phyloP scores from a whole-genome alignment of 2,329 filamentous ascomycete genomes.

The Pyricularia pennisetigena region DNA sequence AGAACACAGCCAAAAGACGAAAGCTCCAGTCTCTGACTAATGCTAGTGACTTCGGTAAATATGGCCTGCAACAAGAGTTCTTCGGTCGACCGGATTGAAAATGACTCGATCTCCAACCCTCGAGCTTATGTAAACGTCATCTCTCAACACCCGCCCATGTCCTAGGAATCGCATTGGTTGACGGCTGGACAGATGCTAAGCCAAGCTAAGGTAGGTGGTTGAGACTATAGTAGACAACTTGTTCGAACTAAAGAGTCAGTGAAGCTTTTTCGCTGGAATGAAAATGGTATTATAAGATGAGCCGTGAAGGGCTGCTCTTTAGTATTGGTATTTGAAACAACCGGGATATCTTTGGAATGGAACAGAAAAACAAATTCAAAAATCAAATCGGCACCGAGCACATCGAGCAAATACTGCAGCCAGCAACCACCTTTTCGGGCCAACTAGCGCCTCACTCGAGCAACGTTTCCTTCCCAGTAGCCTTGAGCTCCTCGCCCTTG shows the following conservation, averaged over 20 bases:
- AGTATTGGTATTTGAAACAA: neutral
- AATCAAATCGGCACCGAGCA: neutral
- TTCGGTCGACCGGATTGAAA: too few species aligned
- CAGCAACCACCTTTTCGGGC: neutral
- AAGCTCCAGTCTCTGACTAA: too few species aligned
- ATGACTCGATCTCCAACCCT: too few species aligned
- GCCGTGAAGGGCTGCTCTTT: neutral
- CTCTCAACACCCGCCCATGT: too few species aligned
- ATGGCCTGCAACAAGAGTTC: too few species aligned
- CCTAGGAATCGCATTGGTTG: neutral
- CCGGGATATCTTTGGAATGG: neutral
- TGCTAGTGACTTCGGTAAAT: too few species aligned
- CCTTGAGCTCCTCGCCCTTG: slow-evolving; percentile 34
- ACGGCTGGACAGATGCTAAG: neutral
- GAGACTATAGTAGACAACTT: neutral
- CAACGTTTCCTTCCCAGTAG: slow-evolving; percentile 14
- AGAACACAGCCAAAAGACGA: too few species aligned
- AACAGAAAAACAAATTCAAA: neutral
- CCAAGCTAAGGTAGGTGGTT: neutral
- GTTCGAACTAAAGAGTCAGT: neutral
- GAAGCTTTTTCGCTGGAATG: neutral
- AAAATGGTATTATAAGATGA: neutral
- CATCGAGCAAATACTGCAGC: neutral
- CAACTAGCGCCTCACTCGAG: slow-evolving; percentile 10
- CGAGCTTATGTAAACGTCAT: too few species aligned